Evolutionary conservation across 139 green algal genomes (phyloP).

Genomic region (Haematococcus sp.): DNA sequence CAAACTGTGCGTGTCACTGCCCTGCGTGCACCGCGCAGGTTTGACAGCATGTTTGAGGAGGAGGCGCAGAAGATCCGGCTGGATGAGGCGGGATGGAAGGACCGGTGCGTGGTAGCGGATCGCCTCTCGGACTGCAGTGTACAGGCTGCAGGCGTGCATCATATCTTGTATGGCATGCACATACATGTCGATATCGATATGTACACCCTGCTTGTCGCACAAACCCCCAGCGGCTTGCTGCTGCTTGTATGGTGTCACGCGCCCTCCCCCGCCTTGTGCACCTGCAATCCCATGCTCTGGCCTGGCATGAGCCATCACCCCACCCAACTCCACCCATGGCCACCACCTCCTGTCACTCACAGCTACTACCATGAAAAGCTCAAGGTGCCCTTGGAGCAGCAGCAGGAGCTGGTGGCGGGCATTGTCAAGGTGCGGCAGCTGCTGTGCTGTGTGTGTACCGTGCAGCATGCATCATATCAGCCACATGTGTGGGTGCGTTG

Average conservation of each 20-base stretch:
- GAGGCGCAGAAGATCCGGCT: slow-evolving; percentile 76
- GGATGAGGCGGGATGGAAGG: slow-evolving; percentile 90
- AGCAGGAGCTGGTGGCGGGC: slow-evolving; percentile 8
- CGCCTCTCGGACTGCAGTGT: not conserved
- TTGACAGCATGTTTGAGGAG: slow-evolving; percentile 83
- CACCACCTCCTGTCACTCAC: not conserved
- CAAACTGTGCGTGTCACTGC: not conserved
- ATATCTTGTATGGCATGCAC: not conserved
- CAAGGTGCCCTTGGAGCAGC: slow-evolving; percentile 25
- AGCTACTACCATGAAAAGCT: slow-evolving; percentile 58
- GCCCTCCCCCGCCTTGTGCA: no score
- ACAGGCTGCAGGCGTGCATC: not conserved
- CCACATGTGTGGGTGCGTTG: no score
- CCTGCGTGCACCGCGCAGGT: no score
- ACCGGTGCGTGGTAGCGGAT: slow-evolving; percentile 55
- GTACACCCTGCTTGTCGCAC: not conserved
- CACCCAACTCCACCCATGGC: not conserved
- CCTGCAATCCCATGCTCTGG: no score
- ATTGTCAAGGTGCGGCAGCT: slow-evolving; percentile 4
- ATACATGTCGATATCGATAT: no score
- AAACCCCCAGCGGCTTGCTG: not conserved
- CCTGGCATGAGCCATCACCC: not conserved
- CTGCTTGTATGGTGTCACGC: no score
- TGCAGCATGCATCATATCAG: no score
- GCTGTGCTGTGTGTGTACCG: no score